A percentile compares a stretch with the other conserved stretches of the same genome.
phyloP scores from a whole-genome alignment of 345 rosid genomes.

The Eutrema japonicum region DNA sequence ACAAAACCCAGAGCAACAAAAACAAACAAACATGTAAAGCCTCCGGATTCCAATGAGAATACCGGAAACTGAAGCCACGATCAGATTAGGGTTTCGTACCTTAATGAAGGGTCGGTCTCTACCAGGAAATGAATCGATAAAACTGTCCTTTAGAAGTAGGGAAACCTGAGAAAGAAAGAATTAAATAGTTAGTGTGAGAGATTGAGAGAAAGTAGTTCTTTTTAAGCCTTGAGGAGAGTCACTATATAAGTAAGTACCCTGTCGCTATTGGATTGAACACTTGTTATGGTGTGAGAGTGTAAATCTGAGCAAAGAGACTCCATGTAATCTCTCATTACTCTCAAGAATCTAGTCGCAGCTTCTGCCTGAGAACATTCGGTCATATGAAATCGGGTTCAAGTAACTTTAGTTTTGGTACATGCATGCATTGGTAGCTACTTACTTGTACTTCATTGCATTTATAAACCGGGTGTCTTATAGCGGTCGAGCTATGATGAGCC shows the following conservation, averaged over 20 bases:
- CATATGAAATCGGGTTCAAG: neutral
- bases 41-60: slow-evolving; percentile 12
- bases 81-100: slow-evolving; percentile 47
- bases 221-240: slow-evolving; percentile 13
- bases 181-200: slow-evolving; percentile 6
- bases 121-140: slow-evolving; percentile 80
- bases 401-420: neutral
- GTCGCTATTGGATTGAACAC: slow-evolving; percentile 89
- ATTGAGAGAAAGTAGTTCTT: neutral
- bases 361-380: slow-evolving; percentile 33
- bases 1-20: slow-evolving; percentile 41
- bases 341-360: slow-evolving; percentile 72
- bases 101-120: slow-evolving; percentile 78
- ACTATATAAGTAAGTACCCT: slow-evolving; percentile 54
- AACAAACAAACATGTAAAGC: neutral
- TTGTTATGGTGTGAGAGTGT: slow-evolving; percentile 87
- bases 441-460: slow-evolving; percentile 91
- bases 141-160: slow-evolving; percentile 91
- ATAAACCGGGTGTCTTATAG: slow-evolving; percentile 79
- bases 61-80: neutral
- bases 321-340: slow-evolving; percentile 72
- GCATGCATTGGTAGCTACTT: slow-evolving; percentile 22
- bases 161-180: slow-evolving; percentile 66
- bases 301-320: slow-evolving; percentile 87
- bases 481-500: slow-evolving; percentile 58